A percentile compares a stretch with the other conserved stretches of the same genome.
These are phyloP conservation scores for Penicillium digitatum DNA, from an alignment of 2,329 filamentous ascomycete species.

Conservation along the genomic window DNA sequence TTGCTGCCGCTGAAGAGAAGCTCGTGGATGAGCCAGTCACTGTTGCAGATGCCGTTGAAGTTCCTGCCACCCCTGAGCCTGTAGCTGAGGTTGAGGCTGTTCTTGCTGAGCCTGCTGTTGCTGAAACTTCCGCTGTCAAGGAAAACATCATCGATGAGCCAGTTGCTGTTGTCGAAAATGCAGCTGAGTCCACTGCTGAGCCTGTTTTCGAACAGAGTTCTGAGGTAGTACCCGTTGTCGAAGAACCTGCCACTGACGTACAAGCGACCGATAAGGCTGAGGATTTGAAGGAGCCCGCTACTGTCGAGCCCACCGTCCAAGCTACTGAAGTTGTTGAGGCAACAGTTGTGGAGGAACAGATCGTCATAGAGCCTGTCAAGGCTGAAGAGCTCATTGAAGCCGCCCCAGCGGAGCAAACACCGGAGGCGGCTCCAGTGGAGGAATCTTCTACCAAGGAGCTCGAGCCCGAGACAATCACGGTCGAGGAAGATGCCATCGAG, in stretches of 20 bases:
- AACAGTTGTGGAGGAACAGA: background rate
- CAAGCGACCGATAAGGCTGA: background rate
- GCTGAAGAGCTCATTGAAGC: background rate
- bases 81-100: background rate
- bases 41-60: conserved; percentile 4
- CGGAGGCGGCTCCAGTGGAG: background rate
- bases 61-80: background rate
- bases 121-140: background rate
- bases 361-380: background rate
- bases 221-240: background rate
- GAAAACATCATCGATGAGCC: background rate
- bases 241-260: background rate
- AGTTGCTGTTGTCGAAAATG: background rate
- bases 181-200: background rate
- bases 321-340: background rate
- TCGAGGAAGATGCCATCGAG: background rate
- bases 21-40: background rate
- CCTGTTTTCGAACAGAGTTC: background rate
- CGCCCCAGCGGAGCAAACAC: background rate
- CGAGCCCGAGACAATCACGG: background rate
- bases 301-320: background rate
- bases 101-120: background rate
- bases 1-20: background rate
- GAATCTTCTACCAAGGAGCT: background rate
- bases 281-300: background rate